phyloP scores from a whole-genome alignment of 805 yeast species.

The Torulaspora franciscae region DNA sequence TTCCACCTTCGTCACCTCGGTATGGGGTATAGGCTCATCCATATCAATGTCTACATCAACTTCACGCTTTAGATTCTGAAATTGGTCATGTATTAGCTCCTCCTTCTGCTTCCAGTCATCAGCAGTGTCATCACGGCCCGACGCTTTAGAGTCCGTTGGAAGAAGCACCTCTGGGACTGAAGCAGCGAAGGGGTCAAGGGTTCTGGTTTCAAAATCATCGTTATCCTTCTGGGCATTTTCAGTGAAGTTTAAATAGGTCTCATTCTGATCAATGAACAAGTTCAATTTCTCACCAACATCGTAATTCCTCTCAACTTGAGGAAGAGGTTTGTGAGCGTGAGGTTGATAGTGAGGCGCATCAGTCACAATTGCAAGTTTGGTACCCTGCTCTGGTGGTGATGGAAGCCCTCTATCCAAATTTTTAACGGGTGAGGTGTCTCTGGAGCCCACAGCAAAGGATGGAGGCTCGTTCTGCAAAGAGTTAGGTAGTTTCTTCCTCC shows the following conservation, averaged over 20 bases:
- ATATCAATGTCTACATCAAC: slow-evolving; percentile 3
- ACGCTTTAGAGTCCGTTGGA: not conserved
- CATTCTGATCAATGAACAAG: slow-evolving; percentile 27
- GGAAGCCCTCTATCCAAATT: slow-evolving; percentile 1
- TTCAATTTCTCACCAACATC: slow-evolving; percentile 21
- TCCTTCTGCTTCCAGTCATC: slow-evolving; percentile 15
- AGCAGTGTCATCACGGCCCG: slow-evolving; percentile 4
- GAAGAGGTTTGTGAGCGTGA: not conserved
- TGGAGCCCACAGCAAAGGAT: slow-evolving; percentile 15
- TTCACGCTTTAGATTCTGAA: slow-evolving; percentile 5
- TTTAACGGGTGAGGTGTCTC: slow-evolving; percentile 15
- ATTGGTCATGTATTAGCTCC: slow-evolving; percentile 16
- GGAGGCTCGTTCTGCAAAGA: slow-evolving; percentile 12
- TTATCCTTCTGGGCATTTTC: slow-evolving; percentile 18
- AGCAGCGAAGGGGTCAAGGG: slow-evolving; percentile 11
- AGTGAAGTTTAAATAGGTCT: slow-evolving; percentile 29
- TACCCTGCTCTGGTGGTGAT: not conserved
- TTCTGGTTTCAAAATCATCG: slow-evolving; percentile 3
- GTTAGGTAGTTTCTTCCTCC: slow-evolving; percentile 20
- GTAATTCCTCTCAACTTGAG: not conserved
- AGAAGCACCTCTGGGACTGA: slow-evolving; percentile 15
- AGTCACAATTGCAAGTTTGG: not conserved
- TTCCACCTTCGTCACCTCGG: slow-evolving; percentile 6
- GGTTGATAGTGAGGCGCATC: not conserved
- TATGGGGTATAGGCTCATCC: slow-evolving; percentile 5